phyloP scores from a whole-genome alignment of 192 early-diverging fungal species.

The Backusella sp. region DNA sequence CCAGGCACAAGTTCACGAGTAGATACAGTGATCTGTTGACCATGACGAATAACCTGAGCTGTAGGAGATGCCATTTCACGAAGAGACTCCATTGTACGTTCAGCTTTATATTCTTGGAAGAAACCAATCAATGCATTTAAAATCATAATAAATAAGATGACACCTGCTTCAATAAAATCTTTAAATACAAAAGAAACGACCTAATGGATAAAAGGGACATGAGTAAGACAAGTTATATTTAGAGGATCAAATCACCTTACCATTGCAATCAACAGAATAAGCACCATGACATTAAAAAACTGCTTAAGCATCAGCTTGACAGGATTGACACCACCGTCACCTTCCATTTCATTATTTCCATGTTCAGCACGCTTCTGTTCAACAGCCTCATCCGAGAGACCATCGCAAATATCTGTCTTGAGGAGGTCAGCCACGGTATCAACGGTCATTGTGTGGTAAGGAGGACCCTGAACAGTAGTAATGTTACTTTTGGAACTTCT shows the following conservation, averaged over 20 bases:
- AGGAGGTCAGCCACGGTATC: conserved; percentile 29
- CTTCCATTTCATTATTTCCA: conserved; percentile 66
- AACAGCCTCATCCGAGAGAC: conserved; percentile 49
- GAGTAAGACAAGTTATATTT: neutral
- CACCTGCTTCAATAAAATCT: conserved; percentile 71
- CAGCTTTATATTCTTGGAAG: conserved; percentile 93
- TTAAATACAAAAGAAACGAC: conserved; percentile 63
- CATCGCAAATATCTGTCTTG: conserved; percentile 32
- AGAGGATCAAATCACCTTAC: conserved; percentile 13
- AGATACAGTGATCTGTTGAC: conserved; percentile 66
- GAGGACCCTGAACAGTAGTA: conserved; percentile 22
- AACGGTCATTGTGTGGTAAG: conserved; percentile 35
- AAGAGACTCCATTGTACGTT: conserved; percentile 91
- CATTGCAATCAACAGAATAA: conserved; percentile 62
- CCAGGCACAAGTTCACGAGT: conserved; percentile 85
- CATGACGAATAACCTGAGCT: conserved; percentile 86
- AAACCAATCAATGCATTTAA: conserved; percentile 94
- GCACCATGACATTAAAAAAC: conserved; percentile 62
- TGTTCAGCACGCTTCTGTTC: conserved; percentile 39
- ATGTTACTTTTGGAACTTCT: neutral
- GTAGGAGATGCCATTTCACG: conserved; percentile 86
- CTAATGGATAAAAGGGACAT: conserved; percentile 7
- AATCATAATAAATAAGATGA: conserved; percentile 80
- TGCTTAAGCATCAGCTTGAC: conserved; percentile 65
- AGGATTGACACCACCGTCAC: conserved; percentile 64